Base-by-base conservation (phyloP, 2,329 filamentous ascomycete genomes). In the Dryadomyces quercus-mongolicae region DNA sequence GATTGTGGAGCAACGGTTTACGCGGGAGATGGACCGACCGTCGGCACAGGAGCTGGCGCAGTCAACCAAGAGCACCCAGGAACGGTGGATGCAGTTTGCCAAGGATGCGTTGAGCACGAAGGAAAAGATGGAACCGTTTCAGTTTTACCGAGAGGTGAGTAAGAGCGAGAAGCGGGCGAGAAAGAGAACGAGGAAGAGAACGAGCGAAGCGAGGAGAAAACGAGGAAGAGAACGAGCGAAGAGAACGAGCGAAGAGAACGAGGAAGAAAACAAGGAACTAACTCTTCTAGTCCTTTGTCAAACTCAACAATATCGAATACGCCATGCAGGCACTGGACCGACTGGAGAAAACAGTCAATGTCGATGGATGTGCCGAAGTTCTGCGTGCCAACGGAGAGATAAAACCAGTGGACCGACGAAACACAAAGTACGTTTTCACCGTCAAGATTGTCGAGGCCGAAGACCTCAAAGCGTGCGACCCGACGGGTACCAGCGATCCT, bases 361-460 rank as follows among this genome's bases (percentile, higher is more conserved):
- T 95, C 13, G 93, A 98, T 66, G 85, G 80, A 12, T 96, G 90
- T 64, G 91, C 91, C 3, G 84, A 86, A 52, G 81, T 95, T 16
- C 80, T 98, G 51, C 82, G 84, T 49, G 76, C 86, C 58, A 81
- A 88, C 25, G 88, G 88, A 9, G 84, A 87, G 1, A 75, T 80
- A 53, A 82, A 82, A 64, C 75, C 80, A 55, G 73, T 76, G 57
- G 65, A 71, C 54, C 82, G 82, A 62, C 85, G 82, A 62, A 81
- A 85, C 45, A 86, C 82, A 58, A 96, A 94, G 66, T 97, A 95
- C 66, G 91, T 96, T 54, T 98, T 98, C 70, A 97, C 93, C 0
- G 91, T 98, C 70, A 98, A 98, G 71, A 91, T 98, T 56, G 91
- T 98, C 25, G 93, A 98, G 69, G 93, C 88, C 9, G 93, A 98